These are phyloP conservation scores for Sarcocystis neurona DNA, from an alignment of 169 alveolate species.

Conservation along the genomic window DNA sequence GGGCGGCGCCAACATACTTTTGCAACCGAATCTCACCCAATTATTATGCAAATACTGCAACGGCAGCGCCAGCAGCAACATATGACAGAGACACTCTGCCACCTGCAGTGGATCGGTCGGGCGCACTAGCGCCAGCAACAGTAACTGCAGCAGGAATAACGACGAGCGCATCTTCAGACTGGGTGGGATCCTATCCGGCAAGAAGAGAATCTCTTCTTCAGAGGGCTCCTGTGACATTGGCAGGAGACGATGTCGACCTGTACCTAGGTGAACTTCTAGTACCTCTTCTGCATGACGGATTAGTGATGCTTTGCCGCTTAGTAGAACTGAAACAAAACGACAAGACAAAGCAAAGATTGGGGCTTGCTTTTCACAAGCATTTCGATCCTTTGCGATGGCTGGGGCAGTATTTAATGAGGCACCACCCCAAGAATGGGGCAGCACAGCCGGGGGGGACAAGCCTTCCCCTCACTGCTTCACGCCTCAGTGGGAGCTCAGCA, in stretches of 20 bases:
- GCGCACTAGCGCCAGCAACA: no score
- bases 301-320: neutral
- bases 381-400: conserved; percentile 15
- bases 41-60: no score
- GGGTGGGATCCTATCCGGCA: neutral
- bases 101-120: no score
- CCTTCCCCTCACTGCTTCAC: no score
- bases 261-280: conserved; percentile 26
- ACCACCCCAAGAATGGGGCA: neutral
- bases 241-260: conserved; percentile 12
- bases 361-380: neutral
- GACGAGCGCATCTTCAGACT: no score
- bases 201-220: neutral
- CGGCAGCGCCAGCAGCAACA: no score
- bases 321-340: neutral
- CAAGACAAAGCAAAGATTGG: neutral
- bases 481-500: no score
- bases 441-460: no score
- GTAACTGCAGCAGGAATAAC: no score
- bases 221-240: neutral
- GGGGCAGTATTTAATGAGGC: conserved; percentile 16
- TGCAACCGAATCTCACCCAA: no score
- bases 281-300: conserved; percentile 29
- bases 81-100: no score
- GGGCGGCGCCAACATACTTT: no score